Evolutionary conservation across 768 basidiomycete genomes (phyloP), one percentile per base, ranked within the genome.

Genomic region (Mycena polygramma): DNA sequence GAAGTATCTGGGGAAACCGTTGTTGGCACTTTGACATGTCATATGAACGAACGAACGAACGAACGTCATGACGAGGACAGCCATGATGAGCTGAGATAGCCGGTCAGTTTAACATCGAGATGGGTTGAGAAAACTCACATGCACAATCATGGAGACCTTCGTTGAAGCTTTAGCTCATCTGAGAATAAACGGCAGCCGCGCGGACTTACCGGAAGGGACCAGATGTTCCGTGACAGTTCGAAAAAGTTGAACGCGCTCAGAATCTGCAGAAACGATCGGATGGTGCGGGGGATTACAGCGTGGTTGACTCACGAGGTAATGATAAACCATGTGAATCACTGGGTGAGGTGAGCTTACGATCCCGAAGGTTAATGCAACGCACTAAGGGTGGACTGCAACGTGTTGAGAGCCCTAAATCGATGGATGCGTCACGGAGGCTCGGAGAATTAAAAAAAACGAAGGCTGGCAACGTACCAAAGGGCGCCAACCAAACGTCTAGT

Each of bases 131-230:
- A 30, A 30, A 41, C 61, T 22, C 51, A 63, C 61, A 26, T 53
- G 61, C 61, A 52, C 51, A 8, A 63, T 52, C 61, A 63, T 63
- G 2, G 61, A 53, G 37, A 24, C 37, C 61, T 63, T 63, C 35
- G 35, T 54, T 7, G 19, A 52, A 52, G 17, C 24, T 41, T 7
- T 63, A 35, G 24, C 48, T 17, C n/a, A 15, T 41, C 7, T 22
- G 49, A 9, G 10, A 53, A 20, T 43, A 7, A 41, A 5, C 35
- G 30, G 30, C 24, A 20, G 30, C 37, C n/a, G 43, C 46, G 24
- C 36, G 19, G 22, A 14, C 61, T 35, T n/a, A 63, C 61, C 51
- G 61, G 49, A 8, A 63, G 51, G 7, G 61, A 63, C 61, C 61
- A 63, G 37, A 63, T n/a, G 39, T 63, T 63, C 37, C 53, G 61